phyloP scores from a whole-genome alignment of 1,284 basidiomycete genomes.

The Puccinia coronata region DNA sequence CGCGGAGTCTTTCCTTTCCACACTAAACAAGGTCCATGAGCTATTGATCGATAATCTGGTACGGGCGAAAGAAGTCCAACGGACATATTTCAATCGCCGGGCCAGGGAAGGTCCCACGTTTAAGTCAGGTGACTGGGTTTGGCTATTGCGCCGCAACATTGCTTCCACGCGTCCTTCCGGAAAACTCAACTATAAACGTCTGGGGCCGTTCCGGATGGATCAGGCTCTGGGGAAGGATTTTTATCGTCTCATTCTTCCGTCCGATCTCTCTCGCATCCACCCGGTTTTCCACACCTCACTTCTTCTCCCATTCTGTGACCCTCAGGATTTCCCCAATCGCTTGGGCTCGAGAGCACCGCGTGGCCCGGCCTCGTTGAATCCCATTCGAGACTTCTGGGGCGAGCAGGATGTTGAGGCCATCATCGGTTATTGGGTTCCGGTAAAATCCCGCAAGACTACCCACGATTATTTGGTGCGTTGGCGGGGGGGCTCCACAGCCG shows the following conservation, averaged over 20 bases:
- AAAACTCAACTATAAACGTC: conserved; percentile 6
- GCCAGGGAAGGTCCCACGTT: background rate
- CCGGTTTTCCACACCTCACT: background rate
- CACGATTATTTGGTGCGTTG: background rate
- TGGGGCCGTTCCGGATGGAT: conserved; percentile 3
- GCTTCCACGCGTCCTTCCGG: background rate
- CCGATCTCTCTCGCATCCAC: background rate
- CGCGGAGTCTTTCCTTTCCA: background rate
- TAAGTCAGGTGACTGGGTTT: conserved; percentile 15
- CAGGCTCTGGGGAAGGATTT: background rate
- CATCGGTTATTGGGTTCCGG: background rate
- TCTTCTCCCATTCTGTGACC: background rate
- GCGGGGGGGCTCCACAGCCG: background rate
- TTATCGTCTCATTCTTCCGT: background rate
- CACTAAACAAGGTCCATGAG: background rate
- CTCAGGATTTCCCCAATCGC: background rate
- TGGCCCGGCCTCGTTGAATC: background rate
- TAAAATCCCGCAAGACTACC: background rate
- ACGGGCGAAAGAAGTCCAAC: background rate
- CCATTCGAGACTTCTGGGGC: background rate
- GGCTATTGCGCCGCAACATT: background rate
- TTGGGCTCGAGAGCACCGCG: background rate
- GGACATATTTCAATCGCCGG: background rate
- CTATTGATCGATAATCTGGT: background rate
- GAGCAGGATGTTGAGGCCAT: background rate